phyloP scores from a whole-genome alignment of 768 basidiomycete species.

The Serendipita indica region DNA sequence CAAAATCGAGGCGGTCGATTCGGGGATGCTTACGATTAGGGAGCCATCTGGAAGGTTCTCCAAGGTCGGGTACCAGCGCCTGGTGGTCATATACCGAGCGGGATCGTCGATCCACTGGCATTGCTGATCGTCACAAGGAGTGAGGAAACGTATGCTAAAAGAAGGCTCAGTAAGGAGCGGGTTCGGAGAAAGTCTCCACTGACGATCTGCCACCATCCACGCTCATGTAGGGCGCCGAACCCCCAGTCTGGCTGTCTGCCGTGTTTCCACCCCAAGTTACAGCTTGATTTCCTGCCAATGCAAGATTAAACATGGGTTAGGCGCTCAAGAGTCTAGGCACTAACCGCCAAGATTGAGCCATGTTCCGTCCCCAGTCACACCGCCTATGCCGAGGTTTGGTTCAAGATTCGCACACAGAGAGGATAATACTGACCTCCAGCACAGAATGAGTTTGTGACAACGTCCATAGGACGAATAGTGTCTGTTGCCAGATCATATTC shows the following conservation, averaged over 20 bases:
- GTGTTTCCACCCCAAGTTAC: constrained; percentile 41
- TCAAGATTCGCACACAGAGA: constrained; percentile 62
- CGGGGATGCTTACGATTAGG: constrained; percentile 42
- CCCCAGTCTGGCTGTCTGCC: constrained; percentile 30
- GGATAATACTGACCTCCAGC: constrained; percentile 66
- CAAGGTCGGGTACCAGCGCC: constrained; percentile 66
- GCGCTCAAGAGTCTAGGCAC: constrained; percentile 53
- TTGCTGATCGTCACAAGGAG: constrained; percentile 49
- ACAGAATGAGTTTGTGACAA: constrained; percentile 62
- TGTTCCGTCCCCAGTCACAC: constrained; percentile 51
- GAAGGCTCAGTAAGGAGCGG: neutral
- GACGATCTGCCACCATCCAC: constrained; percentile 21
- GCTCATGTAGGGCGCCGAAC: constrained; percentile 19
- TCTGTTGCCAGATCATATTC: constrained; percentile 44
- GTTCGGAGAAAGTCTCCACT: neutral
- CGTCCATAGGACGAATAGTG: constrained; percentile 49
- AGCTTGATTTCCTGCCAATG: constrained; percentile 45
- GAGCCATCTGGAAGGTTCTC: constrained; percentile 64
- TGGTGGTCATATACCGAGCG: constrained; percentile 28
- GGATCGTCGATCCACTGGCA: constrained; percentile 42
- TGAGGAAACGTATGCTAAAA: constrained; percentile 34
- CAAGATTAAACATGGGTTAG: constrained; percentile 64
- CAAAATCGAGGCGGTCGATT: neutral
- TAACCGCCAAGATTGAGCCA: constrained; percentile 42
- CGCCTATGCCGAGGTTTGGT: too few species aligned